phyloP scores from a whole-genome alignment of 202 grass and related monocot species.

The Saccharum hybrid region DNA sequence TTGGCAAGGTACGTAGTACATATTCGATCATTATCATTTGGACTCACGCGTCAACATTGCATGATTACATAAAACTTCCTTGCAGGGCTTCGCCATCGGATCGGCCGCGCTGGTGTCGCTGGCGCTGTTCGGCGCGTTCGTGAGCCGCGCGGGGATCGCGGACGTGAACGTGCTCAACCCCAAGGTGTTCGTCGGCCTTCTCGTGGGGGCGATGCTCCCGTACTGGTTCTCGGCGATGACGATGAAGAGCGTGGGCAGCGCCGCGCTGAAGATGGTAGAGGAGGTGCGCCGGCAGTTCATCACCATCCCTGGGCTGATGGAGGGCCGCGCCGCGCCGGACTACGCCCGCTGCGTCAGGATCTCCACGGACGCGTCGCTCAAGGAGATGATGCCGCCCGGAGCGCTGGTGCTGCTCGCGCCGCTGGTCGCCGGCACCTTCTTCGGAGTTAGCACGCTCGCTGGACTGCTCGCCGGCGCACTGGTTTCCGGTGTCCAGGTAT shows the following conservation, averaged over 20 bases:
- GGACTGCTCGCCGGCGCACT: conserved; percentile 61
- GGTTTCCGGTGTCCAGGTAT: conserved; percentile 59
- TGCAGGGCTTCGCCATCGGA: conserved; percentile 60
- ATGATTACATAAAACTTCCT: no score
- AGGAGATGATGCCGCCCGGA: conserved; percentile 62
- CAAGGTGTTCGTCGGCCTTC: conserved; percentile 52
- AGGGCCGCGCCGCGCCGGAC: conserved; percentile 51
- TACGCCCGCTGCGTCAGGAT: conserved; percentile 59
- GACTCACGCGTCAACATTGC: neutral
- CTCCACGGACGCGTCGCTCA: conserved; percentile 59
- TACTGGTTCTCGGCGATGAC: conserved; percentile 74
- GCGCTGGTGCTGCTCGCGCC: conserved; percentile 60
- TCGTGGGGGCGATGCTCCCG: conserved; percentile 58
- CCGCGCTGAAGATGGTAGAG: conserved; percentile 62
- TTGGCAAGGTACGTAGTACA: conserved; percentile 48
- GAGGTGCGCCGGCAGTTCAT: conserved; percentile 62
- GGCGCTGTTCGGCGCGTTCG: conserved; percentile 64
- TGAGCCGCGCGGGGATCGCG: conserved; percentile 47
- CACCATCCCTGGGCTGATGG: conserved; percentile 53
- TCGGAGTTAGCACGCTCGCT: conserved; percentile 57
- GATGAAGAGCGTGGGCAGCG: conserved; percentile 63
- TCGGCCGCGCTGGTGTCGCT: conserved; percentile 60
- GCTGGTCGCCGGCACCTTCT: conserved; percentile 51
- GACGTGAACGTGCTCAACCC: conserved; percentile 52
- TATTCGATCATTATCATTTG: neutral